A percentile compares a stretch with the other conserved stretches of the same genome.
phyloP scores from a whole-genome alignment of 345 rosid species.

The Turnera subulata region DNA sequence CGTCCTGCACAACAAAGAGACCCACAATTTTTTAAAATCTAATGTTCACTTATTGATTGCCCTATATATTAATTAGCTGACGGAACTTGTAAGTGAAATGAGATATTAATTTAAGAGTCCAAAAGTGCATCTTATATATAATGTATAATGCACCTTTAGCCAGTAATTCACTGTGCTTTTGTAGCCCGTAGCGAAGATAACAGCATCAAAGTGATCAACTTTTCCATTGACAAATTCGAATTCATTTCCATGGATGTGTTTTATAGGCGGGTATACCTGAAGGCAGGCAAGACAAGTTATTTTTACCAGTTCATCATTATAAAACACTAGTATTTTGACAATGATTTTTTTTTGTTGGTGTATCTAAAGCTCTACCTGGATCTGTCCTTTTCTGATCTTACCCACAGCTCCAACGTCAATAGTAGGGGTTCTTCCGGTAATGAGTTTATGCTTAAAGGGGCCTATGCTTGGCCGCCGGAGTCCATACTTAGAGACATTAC shows the following conservation, averaged over 20 bases:
- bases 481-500: slow-evolving; percentile 31
- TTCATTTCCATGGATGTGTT: neutral
- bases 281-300: too few relatives aligned
- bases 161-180: slow-evolving; percentile 8
- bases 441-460: neutral
- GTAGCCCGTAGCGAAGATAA: slow-evolving; percentile 11
- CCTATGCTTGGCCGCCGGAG: slow-evolving; percentile 11
- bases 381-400: slow-evolving; percentile 39
- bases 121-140: too few relatives aligned
- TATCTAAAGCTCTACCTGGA: too few relatives aligned
- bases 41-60: too few relatives aligned
- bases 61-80: too few relatives aligned
- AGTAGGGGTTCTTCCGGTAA: neutral
- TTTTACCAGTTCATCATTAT: too few relatives aligned
- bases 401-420: neutral
- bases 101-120: too few relatives aligned
- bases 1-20: slow-evolving; percentile 1
- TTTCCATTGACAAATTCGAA: slow-evolving; percentile 5
- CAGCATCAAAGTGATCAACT: neutral
- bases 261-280: neutral
- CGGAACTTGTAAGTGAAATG: too few relatives aligned
- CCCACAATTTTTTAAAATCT: too few relatives aligned
- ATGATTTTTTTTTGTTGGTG: too few relatives aligned
- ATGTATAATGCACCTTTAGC: slow-evolving; percentile 12
- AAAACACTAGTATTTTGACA: too few relatives aligned